Evolutionary conservation across 805 yeast species (phyloP), one percentile per base, ranked within the genome.

Genomic region (Spathaspora gorwiae): DNA sequence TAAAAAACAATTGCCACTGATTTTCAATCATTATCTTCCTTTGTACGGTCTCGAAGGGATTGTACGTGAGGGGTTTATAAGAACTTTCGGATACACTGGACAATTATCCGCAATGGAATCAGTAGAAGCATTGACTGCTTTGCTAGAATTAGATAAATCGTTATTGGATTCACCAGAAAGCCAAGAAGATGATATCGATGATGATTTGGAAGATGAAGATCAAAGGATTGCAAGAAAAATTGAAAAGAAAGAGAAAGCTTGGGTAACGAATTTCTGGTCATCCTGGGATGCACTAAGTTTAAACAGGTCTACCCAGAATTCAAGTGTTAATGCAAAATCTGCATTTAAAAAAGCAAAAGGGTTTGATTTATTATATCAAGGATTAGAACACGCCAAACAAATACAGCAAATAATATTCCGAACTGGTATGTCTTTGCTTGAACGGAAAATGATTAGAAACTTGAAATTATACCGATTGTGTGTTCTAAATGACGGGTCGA

Each of bases 61-160:
- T 27, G 79, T 87, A 0, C 73, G 90, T 49, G 90, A 87, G 37
- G 98, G 99, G 0, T 90, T 94, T 48, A 75, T 89, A 7, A 75
- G 96, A 48, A 81, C 87, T 6, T 90, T 79, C 65, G 99, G 99
- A 0, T 92, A 78, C 58, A 81, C 86, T 48, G 97, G 97, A 1
- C 80, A 86, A 11, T 72, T 92, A 12, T 81, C 95, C 34, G 98
- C 98, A 0, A 87, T 89, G 64, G 99, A 94, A 61, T 89, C 85
- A 58, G 96, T 87, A 3, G 97, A 94, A 58, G 79, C 96, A 0
- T 67, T 94, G 7, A 79, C 90, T 3, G 97, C 98, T 2, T 62
- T 92, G 43, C 66, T 94, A 24, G 97, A 94, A 57, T 78, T 74
- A 44, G 87, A 83, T 47, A 75, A 57, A 30, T 40, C 61, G 37